Conservation (phyloP, 2,329 filamentous ascomycete genomes). For the Metarhizium guizhouense region DNA sequence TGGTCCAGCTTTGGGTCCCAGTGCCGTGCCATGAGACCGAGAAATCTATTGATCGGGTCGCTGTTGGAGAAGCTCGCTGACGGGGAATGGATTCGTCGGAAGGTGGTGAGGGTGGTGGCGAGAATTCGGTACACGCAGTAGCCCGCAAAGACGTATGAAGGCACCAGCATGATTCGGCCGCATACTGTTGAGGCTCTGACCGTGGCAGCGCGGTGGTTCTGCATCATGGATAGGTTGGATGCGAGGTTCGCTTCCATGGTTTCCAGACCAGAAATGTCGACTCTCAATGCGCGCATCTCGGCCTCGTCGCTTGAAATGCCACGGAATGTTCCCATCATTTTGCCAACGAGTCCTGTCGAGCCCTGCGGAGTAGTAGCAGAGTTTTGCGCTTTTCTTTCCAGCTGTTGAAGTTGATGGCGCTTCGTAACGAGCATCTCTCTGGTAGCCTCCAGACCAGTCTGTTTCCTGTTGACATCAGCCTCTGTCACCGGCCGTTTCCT, state of each 20-base stretch:
- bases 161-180: conserved; percentile 55
- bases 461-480: conserved; percentile 65
- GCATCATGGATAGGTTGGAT: conserved; percentile 54
- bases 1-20: conserved; percentile 79
- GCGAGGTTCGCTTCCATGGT: conserved; percentile 68
- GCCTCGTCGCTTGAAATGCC: conserved; percentile 51
- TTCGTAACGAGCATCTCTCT: conserved; percentile 73
- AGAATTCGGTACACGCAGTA: conserved; percentile 81
- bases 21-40: conserved; percentile 72
- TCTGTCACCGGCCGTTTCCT: conserved; percentile 56
- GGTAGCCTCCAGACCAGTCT: conserved; percentile 69
- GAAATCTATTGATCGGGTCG: conserved; percentile 76
- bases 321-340: conserved; percentile 63
- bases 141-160: conserved; percentile 60
- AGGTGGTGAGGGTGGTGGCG: conserved; percentile 59
- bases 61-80: conserved; percentile 52
- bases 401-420: conserved; percentile 58
- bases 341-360: conserved; percentile 54
- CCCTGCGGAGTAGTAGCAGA: conserved; percentile 28
- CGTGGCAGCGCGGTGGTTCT: conserved; percentile 53
- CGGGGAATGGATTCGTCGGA: conserved; percentile 42
- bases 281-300: conserved; percentile 53
- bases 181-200: conserved; percentile 57
- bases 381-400: conserved; percentile 50
- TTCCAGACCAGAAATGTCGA: conserved; percentile 73